phyloP scores from a whole-genome alignment of 1,284 basidiomycete species.

The Rhodotorula sp. region DNA sequence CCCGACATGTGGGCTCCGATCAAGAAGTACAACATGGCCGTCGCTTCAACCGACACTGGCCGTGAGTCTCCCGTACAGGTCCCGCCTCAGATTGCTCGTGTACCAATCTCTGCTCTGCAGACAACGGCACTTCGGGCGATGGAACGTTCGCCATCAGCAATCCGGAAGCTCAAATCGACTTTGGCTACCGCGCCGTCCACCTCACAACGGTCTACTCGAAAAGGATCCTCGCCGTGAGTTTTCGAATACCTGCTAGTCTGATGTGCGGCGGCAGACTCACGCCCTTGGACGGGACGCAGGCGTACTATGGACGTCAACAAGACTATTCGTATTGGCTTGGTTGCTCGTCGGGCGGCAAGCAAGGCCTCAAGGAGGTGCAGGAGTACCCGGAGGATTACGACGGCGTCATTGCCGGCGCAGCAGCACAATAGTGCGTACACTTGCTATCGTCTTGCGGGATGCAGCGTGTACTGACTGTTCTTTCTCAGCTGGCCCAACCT shows the following conservation, averaged over 20 bases:
- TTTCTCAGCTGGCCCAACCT: conserved; percentile 1
- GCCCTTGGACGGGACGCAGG: background rate
- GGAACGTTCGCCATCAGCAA: conserved; percentile 38
- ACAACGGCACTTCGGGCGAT: conserved; percentile 15
- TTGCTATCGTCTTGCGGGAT: no score
- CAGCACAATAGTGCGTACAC: conserved; percentile 11
- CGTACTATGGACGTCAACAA: conserved; percentile 31
- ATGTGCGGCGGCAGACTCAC: background rate
- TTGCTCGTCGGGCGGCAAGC: conserved; percentile 43
- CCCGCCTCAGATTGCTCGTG: no score
- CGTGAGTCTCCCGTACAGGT: conserved; percentile 7
- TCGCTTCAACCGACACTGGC: conserved; percentile 36
- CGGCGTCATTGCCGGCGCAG: conserved; percentile 40
- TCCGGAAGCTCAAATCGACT: conserved; percentile 40
- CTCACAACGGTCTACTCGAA: conserved; percentile 41
- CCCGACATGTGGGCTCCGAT: conserved; percentile 12
- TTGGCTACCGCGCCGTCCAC: conserved; percentile 42
- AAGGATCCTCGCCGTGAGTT: conserved; percentile 27
- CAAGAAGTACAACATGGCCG: conserved; percentile 18
- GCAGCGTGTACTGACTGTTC: background rate
- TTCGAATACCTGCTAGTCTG: background rate
- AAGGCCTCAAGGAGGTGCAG: conserved; percentile 35
- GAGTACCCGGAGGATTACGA: conserved; percentile 40
- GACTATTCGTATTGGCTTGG: conserved; percentile 37
- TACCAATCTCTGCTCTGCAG: no score